Conservation (phyloP, 2,329 filamentous ascomycete genomes). For the Exophiala viscosa region DNA sequence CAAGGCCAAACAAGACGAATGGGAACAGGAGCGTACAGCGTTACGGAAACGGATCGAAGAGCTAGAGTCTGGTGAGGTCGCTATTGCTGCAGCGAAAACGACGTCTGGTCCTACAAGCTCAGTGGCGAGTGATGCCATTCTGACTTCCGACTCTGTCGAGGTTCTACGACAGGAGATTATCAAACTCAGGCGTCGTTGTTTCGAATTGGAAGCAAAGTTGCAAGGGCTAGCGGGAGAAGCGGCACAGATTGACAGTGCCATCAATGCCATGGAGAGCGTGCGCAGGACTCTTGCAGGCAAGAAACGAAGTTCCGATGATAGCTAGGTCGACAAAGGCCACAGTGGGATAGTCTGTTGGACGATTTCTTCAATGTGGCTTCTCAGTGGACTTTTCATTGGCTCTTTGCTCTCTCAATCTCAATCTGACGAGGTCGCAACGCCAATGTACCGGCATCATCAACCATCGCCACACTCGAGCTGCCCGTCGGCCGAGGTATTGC, state of each 20-base stretch:
- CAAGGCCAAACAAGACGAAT: conserved; percentile 37
- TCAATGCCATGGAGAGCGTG: conserved; percentile 35
- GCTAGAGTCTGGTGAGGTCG: conserved; percentile 31
- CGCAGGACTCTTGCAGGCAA: conserved; percentile 19
- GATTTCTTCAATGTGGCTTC: not conserved
- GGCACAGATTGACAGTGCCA: conserved; percentile 21
- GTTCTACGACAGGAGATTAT: conserved; percentile 26
- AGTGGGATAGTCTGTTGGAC: conserved; percentile 2
- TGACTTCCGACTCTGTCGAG: conserved; percentile 26
- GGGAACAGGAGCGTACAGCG: conserved; percentile 34
- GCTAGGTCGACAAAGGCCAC: conserved; percentile 7
- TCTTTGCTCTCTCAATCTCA: too few relatives aligned
- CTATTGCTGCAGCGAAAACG: conserved; percentile 11
- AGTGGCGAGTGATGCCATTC: conserved; percentile 20
- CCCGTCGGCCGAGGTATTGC: too few relatives aligned
- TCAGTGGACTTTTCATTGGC: too few relatives aligned
- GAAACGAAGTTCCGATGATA: conserved; percentile 16
- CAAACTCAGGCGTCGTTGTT: conserved; percentile 20
- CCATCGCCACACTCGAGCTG: too few relatives aligned
- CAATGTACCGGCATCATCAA: too few relatives aligned
- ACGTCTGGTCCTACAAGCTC: conserved; percentile 18
- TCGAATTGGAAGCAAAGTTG: conserved; percentile 23
- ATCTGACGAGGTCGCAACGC: too few relatives aligned
- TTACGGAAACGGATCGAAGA: conserved; percentile 36
- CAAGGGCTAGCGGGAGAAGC: conserved; percentile 23